phyloP scores from a whole-genome alignment of 2,329 filamentous ascomycete species.

The Ophiostoma novo-ulmi region DNA sequence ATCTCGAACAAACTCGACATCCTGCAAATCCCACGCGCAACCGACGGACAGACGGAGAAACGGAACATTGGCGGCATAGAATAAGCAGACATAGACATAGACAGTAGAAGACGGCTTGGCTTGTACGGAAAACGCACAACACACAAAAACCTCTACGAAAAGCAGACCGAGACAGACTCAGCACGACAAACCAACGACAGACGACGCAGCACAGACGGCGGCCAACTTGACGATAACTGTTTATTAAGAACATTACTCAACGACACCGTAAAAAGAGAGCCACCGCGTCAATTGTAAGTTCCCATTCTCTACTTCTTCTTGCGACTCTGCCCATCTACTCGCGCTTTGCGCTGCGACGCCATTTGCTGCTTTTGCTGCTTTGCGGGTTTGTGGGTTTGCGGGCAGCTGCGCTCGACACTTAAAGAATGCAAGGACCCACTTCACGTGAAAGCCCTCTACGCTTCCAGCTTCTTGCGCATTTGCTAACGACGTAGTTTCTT shows the following conservation, averaged over 20 bases:
- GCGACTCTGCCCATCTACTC: neutral
- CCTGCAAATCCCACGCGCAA: neutral
- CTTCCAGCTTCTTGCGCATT: neutral
- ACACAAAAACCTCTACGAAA: neutral
- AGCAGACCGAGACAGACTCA: neutral
- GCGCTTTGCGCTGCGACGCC: neutral
- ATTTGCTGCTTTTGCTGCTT: neutral
- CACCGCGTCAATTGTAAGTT: neutral
- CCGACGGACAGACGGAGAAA: neutral
- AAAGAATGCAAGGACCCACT: slow-evolving; percentile 4
- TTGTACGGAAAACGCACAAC: neutral
- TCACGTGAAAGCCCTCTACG: slow-evolving; percentile 14
- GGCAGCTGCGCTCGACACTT: neutral
- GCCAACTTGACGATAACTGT: neutral
- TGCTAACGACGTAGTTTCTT: slow-evolving; percentile 3
- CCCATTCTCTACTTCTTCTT: neutral
- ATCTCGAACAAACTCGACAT: neutral
- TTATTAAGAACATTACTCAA: neutral
- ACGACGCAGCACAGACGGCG: neutral
- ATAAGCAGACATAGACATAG: neutral
- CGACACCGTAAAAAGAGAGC: neutral
- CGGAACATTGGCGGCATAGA: neutral
- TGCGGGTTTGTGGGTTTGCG: no score
- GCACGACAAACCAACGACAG: neutral
- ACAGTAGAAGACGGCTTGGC: neutral